phyloP scores from a whole-genome alignment of 106 monocot genomes.

The Gastrodia elata region DNA sequence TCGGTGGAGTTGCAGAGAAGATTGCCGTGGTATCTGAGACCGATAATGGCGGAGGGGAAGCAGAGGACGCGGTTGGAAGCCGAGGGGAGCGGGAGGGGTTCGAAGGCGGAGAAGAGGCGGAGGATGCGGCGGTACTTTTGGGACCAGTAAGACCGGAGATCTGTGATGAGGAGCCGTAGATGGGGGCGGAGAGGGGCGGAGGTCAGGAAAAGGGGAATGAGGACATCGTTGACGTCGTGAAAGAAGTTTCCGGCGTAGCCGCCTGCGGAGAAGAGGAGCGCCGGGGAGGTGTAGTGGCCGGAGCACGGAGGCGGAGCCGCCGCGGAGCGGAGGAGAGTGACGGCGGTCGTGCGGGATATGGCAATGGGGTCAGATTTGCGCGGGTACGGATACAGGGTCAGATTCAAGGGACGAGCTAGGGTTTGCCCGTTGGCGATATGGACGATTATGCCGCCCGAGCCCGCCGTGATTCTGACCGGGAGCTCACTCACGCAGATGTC shows the following conservation, averaged over 20 bases:
- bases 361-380: slow-evolving; percentile 28
- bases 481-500: slow-evolving; percentile 32
- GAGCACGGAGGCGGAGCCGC: slow-evolving; percentile 21
- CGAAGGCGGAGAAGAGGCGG: slow-evolving; percentile 10
- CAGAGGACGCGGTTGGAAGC: slow-evolving; percentile 23
- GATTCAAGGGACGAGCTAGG: not conserved
- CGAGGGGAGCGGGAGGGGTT: not conserved
- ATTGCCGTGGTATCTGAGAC: slow-evolving; percentile 42
- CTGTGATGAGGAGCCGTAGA: slow-evolving; percentile 23
- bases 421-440: slow-evolving; percentile 17
- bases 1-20: slow-evolving; percentile 28
- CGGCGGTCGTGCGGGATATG: slow-evolving; percentile 25
- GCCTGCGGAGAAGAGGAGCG: slow-evolving; percentile 50
- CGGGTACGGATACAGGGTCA: slow-evolving; percentile 28
- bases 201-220: slow-evolving; percentile 49
- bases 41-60: slow-evolving; percentile 39
- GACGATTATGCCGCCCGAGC: slow-evolving; percentile 11
- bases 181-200: slow-evolving; percentile 17
- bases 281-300: slow-evolving; percentile 30
- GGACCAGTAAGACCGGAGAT: slow-evolving; percentile 28
- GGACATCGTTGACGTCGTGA: slow-evolving; percentile 58
- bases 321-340: slow-evolving; percentile 7
- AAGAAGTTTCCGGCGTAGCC: slow-evolving; percentile 58
- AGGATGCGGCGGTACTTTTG: slow-evolving; percentile 26
- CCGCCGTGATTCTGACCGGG: slow-evolving; percentile 22